Evolutionary conservation across 2,329 filamentous ascomycete genomes (phyloP).

Genomic region (Cladosporium velox): DNA sequence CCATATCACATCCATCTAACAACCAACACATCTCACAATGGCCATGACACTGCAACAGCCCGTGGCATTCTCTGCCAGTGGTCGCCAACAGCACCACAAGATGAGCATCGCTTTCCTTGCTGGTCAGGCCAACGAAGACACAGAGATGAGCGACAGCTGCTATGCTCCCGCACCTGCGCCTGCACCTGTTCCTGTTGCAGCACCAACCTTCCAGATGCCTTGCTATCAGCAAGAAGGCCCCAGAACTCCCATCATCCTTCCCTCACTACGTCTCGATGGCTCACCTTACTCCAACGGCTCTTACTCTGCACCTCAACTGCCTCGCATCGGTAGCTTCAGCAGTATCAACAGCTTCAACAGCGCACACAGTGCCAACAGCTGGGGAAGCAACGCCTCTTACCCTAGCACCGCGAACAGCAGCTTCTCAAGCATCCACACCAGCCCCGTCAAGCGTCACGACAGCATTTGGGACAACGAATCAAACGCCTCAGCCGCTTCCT

Average conservation of each 20-base stretch:
- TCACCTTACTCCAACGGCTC: conserved; percentile 16
- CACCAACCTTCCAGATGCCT: conserved; percentile 17
- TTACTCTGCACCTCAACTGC: conserved; percentile 15
- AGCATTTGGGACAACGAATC: conserved; percentile 17
- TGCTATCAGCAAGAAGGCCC: conserved; percentile 16
- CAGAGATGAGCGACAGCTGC: conserved; percentile 17
- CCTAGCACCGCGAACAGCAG: conserved; percentile 15
- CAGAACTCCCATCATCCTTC: conserved; percentile 16
- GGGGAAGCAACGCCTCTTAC: conserved; percentile 13
- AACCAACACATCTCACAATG: conserved; percentile 4
- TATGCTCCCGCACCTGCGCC: conserved; percentile 9
- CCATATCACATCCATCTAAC: neutral
- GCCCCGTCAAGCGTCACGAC: conserved; percentile 16
- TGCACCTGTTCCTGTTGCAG: neutral
- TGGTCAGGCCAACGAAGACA: conserved; percentile 10
- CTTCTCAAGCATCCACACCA: conserved; percentile 21
- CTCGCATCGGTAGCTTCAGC: conserved; percentile 19
- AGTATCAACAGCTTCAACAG: conserved; percentile 19
- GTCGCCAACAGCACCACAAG: conserved; percentile 19
- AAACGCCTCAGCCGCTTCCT: conserved; percentile 3
- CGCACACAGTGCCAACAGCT: conserved; percentile 18
- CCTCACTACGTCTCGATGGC: conserved; percentile 16
- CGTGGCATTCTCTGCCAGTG: conserved; percentile 10
- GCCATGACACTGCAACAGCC: conserved; percentile 19
- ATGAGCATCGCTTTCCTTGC: conserved; percentile 20